Percentiles rank a stretch among this genome's conserved stretches.
These are phyloP conservation scores for Cercospora nicotianae DNA, from an alignment of 2,329 filamentous ascomycete genomes.

Conservation along the genomic window DNA sequence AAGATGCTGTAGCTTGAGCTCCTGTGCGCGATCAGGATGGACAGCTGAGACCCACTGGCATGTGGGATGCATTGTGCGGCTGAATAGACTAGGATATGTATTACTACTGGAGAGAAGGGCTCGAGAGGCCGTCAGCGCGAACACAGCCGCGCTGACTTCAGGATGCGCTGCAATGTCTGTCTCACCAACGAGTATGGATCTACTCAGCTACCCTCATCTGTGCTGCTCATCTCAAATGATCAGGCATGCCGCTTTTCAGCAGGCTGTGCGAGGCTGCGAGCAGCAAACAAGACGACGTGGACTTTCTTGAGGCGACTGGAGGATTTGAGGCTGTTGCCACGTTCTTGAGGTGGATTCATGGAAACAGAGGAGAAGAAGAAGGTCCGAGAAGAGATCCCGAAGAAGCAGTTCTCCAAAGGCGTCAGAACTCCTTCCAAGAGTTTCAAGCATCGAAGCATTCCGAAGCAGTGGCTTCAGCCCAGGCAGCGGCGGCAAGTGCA, in stretches of 20 bases:
- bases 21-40: background rate
- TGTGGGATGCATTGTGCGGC: slow-evolving; percentile 13
- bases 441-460: background rate
- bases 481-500: slow-evolving; percentile 2
- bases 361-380: background rate
- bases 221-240: background rate
- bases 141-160: slow-evolving; percentile 13
- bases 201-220: background rate
- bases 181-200: slow-evolving; percentile 6
- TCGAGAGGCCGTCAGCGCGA: slow-evolving; percentile 15
- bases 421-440: background rate
- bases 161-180: slow-evolving; percentile 3
- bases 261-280: background rate
- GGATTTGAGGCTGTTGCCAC: background rate
- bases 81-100: slow-evolving; percentile 17
- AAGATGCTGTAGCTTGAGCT: background rate
- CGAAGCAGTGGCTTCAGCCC: background rate
- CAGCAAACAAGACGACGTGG: background rate
- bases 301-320: background rate
- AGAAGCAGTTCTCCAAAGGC: background rate
- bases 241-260: background rate
- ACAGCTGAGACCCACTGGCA: background rate
- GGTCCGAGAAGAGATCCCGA: background rate
- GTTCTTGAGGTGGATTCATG: background rate
- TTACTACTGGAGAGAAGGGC: background rate